Conservation (phyloP, 169 alveolate species). For the Plasmodium coatneyi region DNA sequence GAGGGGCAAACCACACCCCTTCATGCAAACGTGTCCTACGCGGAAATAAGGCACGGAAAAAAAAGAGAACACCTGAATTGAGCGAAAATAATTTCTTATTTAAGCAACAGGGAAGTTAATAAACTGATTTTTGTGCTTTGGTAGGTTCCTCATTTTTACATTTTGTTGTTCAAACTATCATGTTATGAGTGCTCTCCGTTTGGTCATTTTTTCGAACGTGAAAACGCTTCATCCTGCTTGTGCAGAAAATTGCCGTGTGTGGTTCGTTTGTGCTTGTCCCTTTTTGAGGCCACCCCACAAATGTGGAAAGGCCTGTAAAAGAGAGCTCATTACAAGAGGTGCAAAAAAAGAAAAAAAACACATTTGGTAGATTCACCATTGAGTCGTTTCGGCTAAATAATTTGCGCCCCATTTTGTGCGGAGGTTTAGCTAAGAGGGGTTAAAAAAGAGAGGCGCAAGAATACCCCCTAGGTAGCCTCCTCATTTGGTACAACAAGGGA, state of each 20-base stretch:
- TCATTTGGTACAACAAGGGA: background rate
- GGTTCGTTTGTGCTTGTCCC: background rate
- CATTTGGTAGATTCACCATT: background rate
- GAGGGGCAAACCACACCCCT: background rate
- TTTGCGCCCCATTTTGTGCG: background rate
- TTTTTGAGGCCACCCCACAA: background rate
- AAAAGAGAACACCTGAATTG: background rate
- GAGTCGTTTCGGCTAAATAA: background rate
- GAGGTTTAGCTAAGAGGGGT: background rate
- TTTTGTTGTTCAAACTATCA: background rate
- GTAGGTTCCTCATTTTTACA: background rate
- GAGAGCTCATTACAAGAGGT: background rate
- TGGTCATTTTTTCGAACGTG: background rate
- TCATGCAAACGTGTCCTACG: background rate
- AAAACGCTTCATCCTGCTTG: background rate
- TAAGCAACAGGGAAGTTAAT: background rate
- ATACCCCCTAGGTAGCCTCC: background rate
- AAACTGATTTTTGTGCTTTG: background rate
- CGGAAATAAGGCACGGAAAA: background rate
- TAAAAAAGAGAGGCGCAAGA: background rate
- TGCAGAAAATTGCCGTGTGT: background rate
- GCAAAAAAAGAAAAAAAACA: no score
- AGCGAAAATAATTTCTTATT: background rate
- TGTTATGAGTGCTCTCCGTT: background rate
- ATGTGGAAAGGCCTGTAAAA: background rate